Evolutionary conservation across 148 eudicot species (phyloP).

Genomic region (Selenicereus undatus): DNA sequence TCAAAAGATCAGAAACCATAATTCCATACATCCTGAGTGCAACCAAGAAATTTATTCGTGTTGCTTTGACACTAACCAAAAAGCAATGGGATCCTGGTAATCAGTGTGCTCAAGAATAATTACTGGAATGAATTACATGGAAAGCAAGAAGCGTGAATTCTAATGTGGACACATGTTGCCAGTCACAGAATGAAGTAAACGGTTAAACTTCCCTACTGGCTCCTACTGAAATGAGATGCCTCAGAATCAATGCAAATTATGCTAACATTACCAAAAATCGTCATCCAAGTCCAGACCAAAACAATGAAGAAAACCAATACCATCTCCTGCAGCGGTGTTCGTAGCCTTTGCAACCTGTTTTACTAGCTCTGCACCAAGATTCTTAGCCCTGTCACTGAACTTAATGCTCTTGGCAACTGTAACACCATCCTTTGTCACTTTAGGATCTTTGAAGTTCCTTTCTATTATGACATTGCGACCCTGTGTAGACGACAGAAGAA

Average conservation of each 20-base stretch:
- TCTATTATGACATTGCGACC: constrained; percentile 86
- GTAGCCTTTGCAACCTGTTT: constrained; percentile 95
- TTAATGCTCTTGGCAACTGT: constrained; percentile 94
- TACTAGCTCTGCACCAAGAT: constrained; percentile 89
- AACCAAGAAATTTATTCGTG: background rate
- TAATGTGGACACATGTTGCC: too few relatives aligned
- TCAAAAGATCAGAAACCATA: background rate
- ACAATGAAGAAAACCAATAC: constrained; percentile 31
- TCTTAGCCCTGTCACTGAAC: constrained; percentile 67
- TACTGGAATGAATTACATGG: background rate
- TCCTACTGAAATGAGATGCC: background rate
- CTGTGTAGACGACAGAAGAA: constrained; percentile 35
- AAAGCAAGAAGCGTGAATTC: background rate
- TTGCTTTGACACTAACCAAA: background rate
- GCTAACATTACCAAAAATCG: background rate
- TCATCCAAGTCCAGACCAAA: background rate
- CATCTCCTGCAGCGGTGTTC: constrained; percentile 90
- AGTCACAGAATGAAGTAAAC: too few relatives aligned
- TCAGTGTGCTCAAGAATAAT: background rate
- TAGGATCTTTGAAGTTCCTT: constrained; percentile 55
- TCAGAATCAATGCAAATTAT: background rate
- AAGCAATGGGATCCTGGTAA: background rate
- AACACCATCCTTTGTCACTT: constrained; percentile 96
- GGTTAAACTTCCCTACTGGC: too few relatives aligned
- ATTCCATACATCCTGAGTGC: background rate